phyloP scores from a whole-genome alignment of 1,139 yeast species.

The Blastobotrys serpentis region DNA sequence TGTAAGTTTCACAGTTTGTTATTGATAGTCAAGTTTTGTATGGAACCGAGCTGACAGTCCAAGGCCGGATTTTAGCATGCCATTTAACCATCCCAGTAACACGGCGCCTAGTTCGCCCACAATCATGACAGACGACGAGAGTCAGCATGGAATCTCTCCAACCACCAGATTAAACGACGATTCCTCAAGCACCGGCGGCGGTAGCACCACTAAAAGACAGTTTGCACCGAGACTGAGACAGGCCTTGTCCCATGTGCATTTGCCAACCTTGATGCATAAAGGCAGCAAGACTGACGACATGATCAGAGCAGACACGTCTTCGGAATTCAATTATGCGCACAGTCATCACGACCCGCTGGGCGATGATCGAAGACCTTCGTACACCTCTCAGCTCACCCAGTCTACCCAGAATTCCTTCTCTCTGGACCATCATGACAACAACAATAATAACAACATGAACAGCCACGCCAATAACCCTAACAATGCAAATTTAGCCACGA shows the following conservation, averaged over 20 bases:
- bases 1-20: background rate
- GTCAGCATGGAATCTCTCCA: slow-evolving; percentile 15
- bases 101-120: slow-evolving; percentile 13
- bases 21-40: background rate
- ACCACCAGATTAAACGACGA: slow-evolving; percentile 12
- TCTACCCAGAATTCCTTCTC: slow-evolving; percentile 19
- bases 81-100: slow-evolving; percentile 5
- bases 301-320: background rate
- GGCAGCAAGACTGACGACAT: slow-evolving; percentile 4
- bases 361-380: slow-evolving; percentile 20
- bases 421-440: slow-evolving; percentile 13
- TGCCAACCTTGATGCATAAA: slow-evolving; percentile 16
- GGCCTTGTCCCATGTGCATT: slow-evolving; percentile 28
- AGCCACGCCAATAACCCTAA: background rate
- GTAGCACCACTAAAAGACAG: slow-evolving; percentile 7
- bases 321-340: slow-evolving; percentile 5
- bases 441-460: slow-evolving; percentile 15
- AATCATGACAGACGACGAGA: slow-evolving; percentile 15
- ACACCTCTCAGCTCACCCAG: slow-evolving; percentile 24
- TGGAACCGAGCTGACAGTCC: background rate
- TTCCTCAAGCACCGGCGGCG: background rate
- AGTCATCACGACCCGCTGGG: slow-evolving; percentile 6
- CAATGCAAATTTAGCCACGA: slow-evolving; percentile 15
- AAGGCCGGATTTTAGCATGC: slow-evolving; percentile 9
- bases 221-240: slow-evolving; percentile 23